Conservation (phyloP, 1,139 yeast genomes). For the Suhomyces atakaporum region DNA sequence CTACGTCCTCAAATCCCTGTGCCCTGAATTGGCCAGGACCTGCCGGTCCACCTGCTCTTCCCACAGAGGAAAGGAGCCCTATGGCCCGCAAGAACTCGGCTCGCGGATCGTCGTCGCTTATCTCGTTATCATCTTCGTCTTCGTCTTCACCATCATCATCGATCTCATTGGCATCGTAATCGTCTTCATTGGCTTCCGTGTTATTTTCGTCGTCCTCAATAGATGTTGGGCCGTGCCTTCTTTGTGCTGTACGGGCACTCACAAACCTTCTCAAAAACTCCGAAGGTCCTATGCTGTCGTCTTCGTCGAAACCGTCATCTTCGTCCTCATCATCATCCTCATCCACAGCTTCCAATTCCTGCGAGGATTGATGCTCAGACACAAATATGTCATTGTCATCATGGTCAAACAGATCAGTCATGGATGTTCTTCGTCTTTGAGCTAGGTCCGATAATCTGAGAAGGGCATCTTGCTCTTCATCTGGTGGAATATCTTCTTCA, state of each 20-base stretch:
- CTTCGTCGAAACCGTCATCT: slow-evolving; percentile 23
- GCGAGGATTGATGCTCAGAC: slow-evolving; percentile 16
- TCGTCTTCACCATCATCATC: slow-evolving; percentile 14
- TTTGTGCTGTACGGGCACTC: slow-evolving; percentile 10
- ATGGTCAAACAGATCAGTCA: slow-evolving; percentile 14
- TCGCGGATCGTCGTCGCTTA: slow-evolving; percentile 27
- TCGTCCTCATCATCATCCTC: slow-evolving; percentile 20
- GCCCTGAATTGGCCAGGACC: slow-evolving; percentile 4
- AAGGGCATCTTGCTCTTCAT: slow-evolving; percentile 9
- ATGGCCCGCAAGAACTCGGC: slow-evolving; percentile 33
- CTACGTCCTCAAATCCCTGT: slow-evolving; percentile 36
- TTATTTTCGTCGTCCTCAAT: slow-evolving; percentile 1
- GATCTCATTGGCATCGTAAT: slow-evolving; percentile 17
- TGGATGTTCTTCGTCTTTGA: slow-evolving; percentile 13
- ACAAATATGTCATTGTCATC: slow-evolving; percentile 20
- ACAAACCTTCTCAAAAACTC: slow-evolving; percentile 28
- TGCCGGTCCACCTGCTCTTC: slow-evolving; percentile 4
- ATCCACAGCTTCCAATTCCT: slow-evolving; percentile 19
- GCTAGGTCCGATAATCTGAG: slow-evolving; percentile 17
- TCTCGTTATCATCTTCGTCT: slow-evolving; percentile 22
- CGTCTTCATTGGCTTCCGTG: slow-evolving; percentile 5
- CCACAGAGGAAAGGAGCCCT: slow-evolving; percentile 23
- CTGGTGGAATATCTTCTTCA: not conserved
- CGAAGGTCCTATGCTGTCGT: slow-evolving; percentile 24
- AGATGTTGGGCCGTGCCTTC: slow-evolving; percentile 1